Conservation (phyloP, 768 basidiomycete genomes). For the Phylloporus sp. region DNA sequence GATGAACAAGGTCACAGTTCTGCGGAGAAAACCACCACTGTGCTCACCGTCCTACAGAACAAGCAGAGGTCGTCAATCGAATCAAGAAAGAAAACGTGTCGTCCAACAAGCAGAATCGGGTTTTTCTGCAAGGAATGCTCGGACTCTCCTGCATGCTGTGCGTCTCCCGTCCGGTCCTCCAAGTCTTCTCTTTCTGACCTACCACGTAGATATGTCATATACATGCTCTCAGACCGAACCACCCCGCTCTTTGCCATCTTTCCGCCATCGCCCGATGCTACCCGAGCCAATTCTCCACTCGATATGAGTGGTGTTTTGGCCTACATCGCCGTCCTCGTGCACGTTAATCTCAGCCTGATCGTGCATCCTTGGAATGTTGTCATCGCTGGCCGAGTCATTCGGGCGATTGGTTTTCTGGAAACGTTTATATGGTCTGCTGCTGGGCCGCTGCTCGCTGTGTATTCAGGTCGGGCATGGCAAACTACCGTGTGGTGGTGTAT, state of each 20-base stretch:
- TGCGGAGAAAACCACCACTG: neutral
- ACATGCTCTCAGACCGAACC: conserved; percentile 38
- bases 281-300: conserved; percentile 30
- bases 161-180: conserved; percentile 14
- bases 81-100: conserved; percentile 43
- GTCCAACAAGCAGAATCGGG: conserved; percentile 40
- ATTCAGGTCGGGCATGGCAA: conserved; percentile 50
- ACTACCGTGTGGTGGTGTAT: conserved; percentile 52
- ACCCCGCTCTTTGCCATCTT: conserved; percentile 49
- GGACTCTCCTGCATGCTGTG: conserved; percentile 46
- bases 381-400: conserved; percentile 24
- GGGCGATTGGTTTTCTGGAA: conserved; percentile 30
- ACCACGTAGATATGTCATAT: conserved; percentile 44
- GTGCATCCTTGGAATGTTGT: conserved; percentile 36
- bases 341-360: conserved; percentile 45
- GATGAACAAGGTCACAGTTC: conserved; percentile 51
- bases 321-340: conserved; percentile 46
- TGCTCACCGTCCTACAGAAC: conserved; percentile 41
- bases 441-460: conserved; percentile 46
- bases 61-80: conserved; percentile 52
- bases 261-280: conserved; percentile 24
- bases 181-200: conserved; percentile 5
- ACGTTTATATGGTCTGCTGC: conserved; percentile 42
- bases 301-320: conserved; percentile 45
- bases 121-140: conserved; percentile 40